Percentiles rank a stretch among this genome's conserved stretches.
phyloP scores from a whole-genome alignment of 768 basidiomycete genomes.

The Leccinum variicolor region DNA sequence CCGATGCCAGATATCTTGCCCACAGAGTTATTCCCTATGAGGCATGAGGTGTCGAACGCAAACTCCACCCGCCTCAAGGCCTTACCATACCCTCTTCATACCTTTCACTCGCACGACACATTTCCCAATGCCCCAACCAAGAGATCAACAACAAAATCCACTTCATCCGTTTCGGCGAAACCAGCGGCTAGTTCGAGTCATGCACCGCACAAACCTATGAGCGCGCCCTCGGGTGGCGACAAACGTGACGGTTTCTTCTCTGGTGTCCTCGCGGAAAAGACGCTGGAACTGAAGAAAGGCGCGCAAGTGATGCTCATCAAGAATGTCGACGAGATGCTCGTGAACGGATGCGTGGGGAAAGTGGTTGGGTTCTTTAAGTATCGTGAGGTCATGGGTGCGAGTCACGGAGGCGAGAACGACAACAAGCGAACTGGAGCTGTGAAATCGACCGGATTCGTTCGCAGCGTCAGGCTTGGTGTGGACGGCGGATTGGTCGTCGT shows the following conservation, averaged over 20 bases:
- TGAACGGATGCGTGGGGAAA: slow-evolving; percentile 59
- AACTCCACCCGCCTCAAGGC: slow-evolving; percentile 53
- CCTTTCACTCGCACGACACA: slow-evolving; percentile 53
- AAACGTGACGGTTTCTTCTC: slow-evolving; percentile 53
- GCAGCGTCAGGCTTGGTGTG: slow-evolving; percentile 24
- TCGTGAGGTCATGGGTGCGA: not conserved
- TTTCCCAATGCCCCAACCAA: slow-evolving; percentile 14
- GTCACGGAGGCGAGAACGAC: slow-evolving; percentile 16
- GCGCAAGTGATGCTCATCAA: slow-evolving; percentile 72
- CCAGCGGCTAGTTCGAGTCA: not conserved
- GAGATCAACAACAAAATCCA: not conserved
- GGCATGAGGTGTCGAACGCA: slow-evolving; percentile 65
- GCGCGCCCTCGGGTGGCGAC: slow-evolving; percentile 17
- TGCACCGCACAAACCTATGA: slow-evolving; percentile 32
- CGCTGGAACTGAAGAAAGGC: slow-evolving; percentile 54
- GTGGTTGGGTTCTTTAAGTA: slow-evolving; percentile 45
- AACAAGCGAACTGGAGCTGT: slow-evolving; percentile 17
- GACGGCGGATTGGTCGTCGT: not conserved
- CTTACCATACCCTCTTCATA: slow-evolving; percentile 39
- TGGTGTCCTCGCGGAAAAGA: slow-evolving; percentile 58
- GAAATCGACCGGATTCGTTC: slow-evolving; percentile 34
- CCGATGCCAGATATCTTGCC: slow-evolving; percentile 37
- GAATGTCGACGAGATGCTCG: slow-evolving; percentile 47
- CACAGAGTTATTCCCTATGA: slow-evolving; percentile 60
- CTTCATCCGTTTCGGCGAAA: not conserved